Conservation (phyloP, 1,139 yeast species). For the Kazachstania sp. region DNA sequence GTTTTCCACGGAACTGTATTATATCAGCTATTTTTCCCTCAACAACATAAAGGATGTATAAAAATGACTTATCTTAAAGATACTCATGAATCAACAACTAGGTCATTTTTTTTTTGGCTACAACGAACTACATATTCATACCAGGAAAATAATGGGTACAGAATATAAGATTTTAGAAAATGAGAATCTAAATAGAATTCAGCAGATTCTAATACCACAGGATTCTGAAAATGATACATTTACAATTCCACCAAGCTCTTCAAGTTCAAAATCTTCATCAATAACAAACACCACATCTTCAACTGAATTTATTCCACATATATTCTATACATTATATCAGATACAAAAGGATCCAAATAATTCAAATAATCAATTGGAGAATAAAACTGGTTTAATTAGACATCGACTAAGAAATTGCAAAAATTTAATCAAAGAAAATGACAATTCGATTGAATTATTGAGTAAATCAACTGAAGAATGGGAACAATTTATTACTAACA, state of each 20-base stretch:
- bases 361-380: conserved; percentile 25
- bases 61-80: too few relatives aligned
- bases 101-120: too few relatives aligned
- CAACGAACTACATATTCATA: too few relatives aligned
- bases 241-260: neutral
- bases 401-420: conserved; percentile 28
- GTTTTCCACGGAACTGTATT: too few relatives aligned
- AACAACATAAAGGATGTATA: too few relatives aligned
- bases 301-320: conserved; percentile 29
- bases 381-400: conserved; percentile 28
- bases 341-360: conserved; percentile 27
- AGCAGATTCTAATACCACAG: conserved; percentile 3
- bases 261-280: neutral
- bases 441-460: conserved; percentile 18
- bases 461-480: conserved; percentile 24
- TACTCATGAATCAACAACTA: too few relatives aligned
- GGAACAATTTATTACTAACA: conserved; percentile 18
- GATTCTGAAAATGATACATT: neutral
- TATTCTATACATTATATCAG: conserved; percentile 27
- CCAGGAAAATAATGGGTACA: neutral
- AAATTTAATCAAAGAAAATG: conserved; percentile 19
- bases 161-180: conserved; percentile 5
- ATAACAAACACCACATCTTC: conserved; percentile 4
- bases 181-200: conserved; percentile 7
- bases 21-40: too few relatives aligned